Percentiles rank a stretch among this genome's conserved stretches.
Evolutionary conservation across 2,329 filamentous ascomycete genomes (phyloP).

Genomic region (Aspergillus brunneoviolaceus): DNA sequence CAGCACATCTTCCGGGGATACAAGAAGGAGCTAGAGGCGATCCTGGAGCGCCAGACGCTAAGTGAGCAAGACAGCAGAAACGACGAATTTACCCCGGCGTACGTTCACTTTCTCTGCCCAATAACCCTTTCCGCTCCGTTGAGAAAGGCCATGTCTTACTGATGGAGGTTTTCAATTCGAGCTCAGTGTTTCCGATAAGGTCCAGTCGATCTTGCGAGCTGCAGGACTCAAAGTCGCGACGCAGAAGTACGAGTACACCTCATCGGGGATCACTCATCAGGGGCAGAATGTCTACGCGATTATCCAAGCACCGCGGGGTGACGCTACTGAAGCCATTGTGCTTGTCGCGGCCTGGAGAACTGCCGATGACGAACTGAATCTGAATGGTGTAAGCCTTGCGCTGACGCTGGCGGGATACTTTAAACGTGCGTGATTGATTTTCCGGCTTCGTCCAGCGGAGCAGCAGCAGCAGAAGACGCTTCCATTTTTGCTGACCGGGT

Average conservation of each 20-base stretch:
- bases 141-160: constrained; percentile 10
- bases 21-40: constrained; percentile 72
- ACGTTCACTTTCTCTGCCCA: constrained; percentile 17
- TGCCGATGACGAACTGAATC: constrained; percentile 73
- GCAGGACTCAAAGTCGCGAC: constrained; percentile 83
- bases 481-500: constrained; percentile 16
- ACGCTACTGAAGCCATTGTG: constrained; percentile 96
- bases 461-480: not conserved
- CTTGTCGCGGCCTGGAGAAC: constrained; percentile 87
- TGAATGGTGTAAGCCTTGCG: constrained; percentile 81
- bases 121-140: not conserved
- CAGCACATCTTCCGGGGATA: constrained; percentile 93
- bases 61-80: constrained; percentile 12
- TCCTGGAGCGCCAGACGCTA: constrained; percentile 23
- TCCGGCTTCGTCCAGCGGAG: not conserved
- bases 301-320: constrained; percentile 86
- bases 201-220: constrained; percentile 73
- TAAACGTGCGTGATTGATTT: constrained; percentile 59
- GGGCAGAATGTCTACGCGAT: constrained; percentile 94
- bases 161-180: constrained; percentile 13
- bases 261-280: constrained; percentile 69
- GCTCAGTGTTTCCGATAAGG: constrained; percentile 60
- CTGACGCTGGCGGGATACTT: constrained; percentile 91
- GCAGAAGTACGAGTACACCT: constrained; percentile 83
- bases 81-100: constrained; percentile 29